Base-by-base conservation (phyloP, 1,284 basidiomycete genomes). In the Coriolopsis trogii region DNA sequence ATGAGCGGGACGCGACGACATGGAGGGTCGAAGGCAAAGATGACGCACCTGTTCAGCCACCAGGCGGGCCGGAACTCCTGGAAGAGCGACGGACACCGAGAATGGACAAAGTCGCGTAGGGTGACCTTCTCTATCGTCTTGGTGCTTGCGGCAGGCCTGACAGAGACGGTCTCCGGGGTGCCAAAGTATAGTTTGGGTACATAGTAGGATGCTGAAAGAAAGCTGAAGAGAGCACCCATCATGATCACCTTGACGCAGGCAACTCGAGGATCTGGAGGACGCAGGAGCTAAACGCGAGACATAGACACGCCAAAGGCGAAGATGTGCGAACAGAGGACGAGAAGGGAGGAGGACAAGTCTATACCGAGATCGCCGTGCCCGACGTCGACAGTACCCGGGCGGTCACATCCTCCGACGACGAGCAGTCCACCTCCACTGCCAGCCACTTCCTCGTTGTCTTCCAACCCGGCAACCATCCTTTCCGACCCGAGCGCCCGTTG, bases 1-100 rank as follows among this genome's bases (percentile, higher is more conserved):
- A 20, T 13, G 25, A 30, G 16, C 46, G 8, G n/a, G 36, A 30
- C 26, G 33, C 36, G 30, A 41, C 49, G 51, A 39, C 28, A 45
- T 46, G 41, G 7, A 7, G 15, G 37, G 41, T 25, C n/a, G n/a
- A n/a, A n/a, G n/a, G n/a, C n/a, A n/a, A n/a, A n/a, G n/a, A 31
- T 18, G 20, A 67, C 77, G 58, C 53, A 88, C 87, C 78, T 87
- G 60, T 73, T 75, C 37, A 91, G 72, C 86, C 85, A 90, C 87
- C 85, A 88, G 3, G 79, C 67, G 5, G 88, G 84, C 21, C 67
- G 69, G 59, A 84, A 90, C 43, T 70, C 67, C 28, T 69, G 69
- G 58, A 75, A 76, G 42, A 91, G 67, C 53, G 79, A 84, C 24
- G 79, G 79, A 61, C 85, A 88, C 53, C 75, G 72, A 18, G 71